A percentile compares a stretch with the other conserved stretches of the same genome.
Evolutionary conservation across 169 alveolate species (phyloP).

Genomic region (Eimeria acervulina): DNA sequence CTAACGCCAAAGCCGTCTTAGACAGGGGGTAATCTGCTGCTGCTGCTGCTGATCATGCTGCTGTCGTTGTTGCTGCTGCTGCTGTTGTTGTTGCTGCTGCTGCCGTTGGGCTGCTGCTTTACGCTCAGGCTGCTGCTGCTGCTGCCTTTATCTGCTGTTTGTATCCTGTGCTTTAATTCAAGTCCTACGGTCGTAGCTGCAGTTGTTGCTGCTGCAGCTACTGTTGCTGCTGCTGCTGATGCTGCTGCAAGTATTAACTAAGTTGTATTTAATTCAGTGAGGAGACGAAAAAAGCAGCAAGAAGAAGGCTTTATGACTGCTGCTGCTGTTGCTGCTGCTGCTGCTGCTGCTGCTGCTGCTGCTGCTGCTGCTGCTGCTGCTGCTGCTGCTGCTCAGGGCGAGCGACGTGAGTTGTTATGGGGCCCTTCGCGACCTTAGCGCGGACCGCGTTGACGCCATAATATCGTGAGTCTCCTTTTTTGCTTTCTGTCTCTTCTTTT

Average conservation of each 20-base stretch:
- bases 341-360: conserved; percentile 42
- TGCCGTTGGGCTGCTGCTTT: no score
- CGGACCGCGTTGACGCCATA: background rate
- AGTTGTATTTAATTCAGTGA: background rate
- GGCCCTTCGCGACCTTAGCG: background rate
- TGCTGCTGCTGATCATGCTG: conserved; percentile 56
- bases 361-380: conserved; percentile 35
- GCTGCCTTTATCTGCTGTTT: background rate
- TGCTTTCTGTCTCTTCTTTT: no score
- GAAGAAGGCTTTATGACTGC: conserved; percentile 20
- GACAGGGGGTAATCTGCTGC: conserved; percentile 44
- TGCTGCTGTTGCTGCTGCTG: background rate
- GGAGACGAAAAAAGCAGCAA: no score
- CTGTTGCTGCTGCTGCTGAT: background rate
- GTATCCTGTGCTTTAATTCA: no score
- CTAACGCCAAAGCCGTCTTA: background rate
- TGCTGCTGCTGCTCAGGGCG: conserved; percentile 27
- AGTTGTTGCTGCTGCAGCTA: conserved; percentile 51
- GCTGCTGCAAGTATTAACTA: background rate
- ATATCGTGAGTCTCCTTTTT: no score
- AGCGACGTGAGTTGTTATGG: conserved; percentile 44
- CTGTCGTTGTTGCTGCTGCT: conserved; percentile 2
- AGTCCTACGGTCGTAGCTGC: background rate
- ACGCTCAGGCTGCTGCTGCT: conserved; percentile 47
- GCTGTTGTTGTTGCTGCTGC: conserved; percentile 1